These are phyloP conservation scores for Hemisphaericaspora nanyangensis DNA, from an alignment of 805 yeast species.

Conservation along the genomic window DNA sequence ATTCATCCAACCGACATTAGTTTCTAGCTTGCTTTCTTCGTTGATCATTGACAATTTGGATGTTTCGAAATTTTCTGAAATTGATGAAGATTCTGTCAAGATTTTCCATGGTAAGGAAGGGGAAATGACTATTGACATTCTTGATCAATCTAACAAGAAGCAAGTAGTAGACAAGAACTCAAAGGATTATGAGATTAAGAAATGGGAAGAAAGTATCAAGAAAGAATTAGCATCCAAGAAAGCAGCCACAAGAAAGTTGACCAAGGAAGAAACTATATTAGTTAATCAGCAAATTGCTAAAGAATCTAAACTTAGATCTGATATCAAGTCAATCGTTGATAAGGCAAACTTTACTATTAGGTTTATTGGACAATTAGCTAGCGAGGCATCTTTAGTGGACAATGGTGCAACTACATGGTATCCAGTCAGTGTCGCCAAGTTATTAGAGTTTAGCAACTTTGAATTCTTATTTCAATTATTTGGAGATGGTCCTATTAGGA, in stretches of 20 bases:
- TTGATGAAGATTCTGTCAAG: conserved; percentile 48
- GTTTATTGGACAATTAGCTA: conserved; percentile 52
- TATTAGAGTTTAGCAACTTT: conserved; percentile 44
- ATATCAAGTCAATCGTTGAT: conserved; percentile 36
- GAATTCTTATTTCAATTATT: conserved; percentile 30
- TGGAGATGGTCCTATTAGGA: conserved; percentile 41
- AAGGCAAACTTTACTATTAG: conserved; percentile 47
- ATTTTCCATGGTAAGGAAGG: conserved; percentile 75
- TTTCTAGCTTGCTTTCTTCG: conserved; percentile 49
- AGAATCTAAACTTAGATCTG: conserved; percentile 55
- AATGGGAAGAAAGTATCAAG: conserved; percentile 87
- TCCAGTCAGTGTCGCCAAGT: conserved; percentile 53
- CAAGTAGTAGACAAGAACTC: conserved; percentile 58
- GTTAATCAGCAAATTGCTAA: conserved; percentile 59
- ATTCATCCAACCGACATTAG: conserved; percentile 56
- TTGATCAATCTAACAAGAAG: conserved; percentile 41
- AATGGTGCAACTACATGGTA: conserved; percentile 73
- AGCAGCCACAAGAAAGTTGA: conserved; percentile 47
- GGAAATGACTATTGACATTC: conserved; percentile 60
- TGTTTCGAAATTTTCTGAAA: conserved; percentile 24
- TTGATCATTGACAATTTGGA: conserved; percentile 44
- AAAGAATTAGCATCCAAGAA: conserved; percentile 62
- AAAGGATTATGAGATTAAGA: conserved; percentile 77
- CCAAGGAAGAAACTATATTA: conserved; percentile 70
- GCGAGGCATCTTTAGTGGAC: conserved; percentile 48